Conservation (phyloP, 805 yeast genomes). For the Nakazawaea anatomiae region DNA sequence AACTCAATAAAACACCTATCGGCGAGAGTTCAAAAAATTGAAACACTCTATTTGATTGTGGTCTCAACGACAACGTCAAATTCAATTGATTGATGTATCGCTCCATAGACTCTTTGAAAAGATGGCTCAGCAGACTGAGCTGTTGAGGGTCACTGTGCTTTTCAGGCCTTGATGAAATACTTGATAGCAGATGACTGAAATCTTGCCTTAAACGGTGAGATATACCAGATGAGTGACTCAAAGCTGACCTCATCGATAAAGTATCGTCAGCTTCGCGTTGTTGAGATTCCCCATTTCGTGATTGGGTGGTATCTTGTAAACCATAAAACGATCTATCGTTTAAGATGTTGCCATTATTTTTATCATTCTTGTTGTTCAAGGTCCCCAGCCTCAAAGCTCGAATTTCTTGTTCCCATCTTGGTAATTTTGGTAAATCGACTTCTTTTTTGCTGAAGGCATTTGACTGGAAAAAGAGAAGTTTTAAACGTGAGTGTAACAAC, state of each 20-base stretch:
- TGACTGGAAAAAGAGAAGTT: conserved; percentile 43
- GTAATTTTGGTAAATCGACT: conserved; percentile 35
- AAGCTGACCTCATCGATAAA: neutral
- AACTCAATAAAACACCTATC: conserved; percentile 72
- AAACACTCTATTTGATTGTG: conserved; percentile 78
- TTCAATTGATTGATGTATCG: conserved; percentile 62
- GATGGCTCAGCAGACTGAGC: conserved; percentile 18
- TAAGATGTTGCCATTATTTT: neutral
- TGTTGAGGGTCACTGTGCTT: neutral
- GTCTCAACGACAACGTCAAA: conserved; percentile 54
- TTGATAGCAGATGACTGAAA: neutral
- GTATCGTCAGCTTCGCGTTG: neutral
- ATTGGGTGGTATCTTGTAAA: neutral
- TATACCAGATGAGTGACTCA: neutral
- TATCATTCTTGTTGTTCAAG: neutral
- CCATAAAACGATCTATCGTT: neutral
- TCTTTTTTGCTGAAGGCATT: conserved; percentile 21
- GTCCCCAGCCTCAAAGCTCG: conserved; percentile 4
- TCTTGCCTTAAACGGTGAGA: neutral
- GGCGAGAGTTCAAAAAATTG: conserved; percentile 90
- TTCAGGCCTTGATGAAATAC: neutral
- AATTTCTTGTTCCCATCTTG: conserved; percentile 22
- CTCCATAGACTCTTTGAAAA: conserved; percentile 46
- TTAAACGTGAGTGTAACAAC: conserved; percentile 64
- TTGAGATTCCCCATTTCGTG: neutral